Base-by-base conservation (phyloP, 164 flowering plant genomes). In the Sextonia rubra region DNA sequence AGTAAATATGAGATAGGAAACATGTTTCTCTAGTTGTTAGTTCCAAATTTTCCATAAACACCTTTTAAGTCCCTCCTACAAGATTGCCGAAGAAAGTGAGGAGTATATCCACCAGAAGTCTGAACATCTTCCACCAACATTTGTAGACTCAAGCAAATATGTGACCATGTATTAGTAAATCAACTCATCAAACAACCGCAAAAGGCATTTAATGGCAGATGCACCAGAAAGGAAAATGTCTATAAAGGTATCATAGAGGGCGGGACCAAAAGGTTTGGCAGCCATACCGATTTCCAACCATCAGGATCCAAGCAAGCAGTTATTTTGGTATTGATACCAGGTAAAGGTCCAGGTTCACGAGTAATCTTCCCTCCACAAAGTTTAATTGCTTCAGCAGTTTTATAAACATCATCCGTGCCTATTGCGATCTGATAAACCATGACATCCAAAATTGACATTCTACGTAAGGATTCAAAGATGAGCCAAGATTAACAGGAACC, bases 401-500 rank as follows among this genome's bases (percentile, higher is more conserved):
- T 95, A 75, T 93, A 95, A n/a, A 95, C 99, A 88, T 95, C 99
- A 84, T 95, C 97, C 47, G 98, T 93, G 75, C 99, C 97, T 49
- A 95, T 86, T 22, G 99, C 98, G 75, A 95, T 90, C 98, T 92
- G 90, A 52, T 20, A 80, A n/a, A 47, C 22, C n/a, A 64, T 0
- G 29, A 37, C 44, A 37, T 37, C 0, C 44, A 37, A 37, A 37
- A 37, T 37, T 37, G 11, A 37, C 11, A 37, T 37, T 64, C 67
- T 26, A 75, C 5, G 14, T 8, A 58, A 52, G 47, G 65, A 23
- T 12, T 64, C 37, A 4, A 4, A 20, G 9, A 29, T 3, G 7
- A 27, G 37, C n/a, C 44, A 14, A 64, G 20, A 20, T 17, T 17
- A 18, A 29, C n/a, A 18, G n/a, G 8, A 29, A 64, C 26, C 4